Percentiles rank a stretch among this genome's conserved stretches.
Conservation (phyloP, 2,329 filamentous ascomycete species). For the Aureobasidium mangrovei region DNA sequence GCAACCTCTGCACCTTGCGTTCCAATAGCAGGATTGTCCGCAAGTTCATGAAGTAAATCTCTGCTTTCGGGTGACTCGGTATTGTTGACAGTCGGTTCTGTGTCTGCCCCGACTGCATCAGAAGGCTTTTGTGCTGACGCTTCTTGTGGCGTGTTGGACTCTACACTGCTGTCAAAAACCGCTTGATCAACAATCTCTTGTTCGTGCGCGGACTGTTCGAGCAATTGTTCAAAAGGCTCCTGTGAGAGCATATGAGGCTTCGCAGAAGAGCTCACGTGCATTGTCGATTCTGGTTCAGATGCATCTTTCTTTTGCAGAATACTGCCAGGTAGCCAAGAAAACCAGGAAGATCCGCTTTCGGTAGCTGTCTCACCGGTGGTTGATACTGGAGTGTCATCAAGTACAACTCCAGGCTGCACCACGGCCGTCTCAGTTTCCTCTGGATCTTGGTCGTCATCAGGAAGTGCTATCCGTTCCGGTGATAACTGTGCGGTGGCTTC, state of each 20-base stretch:
- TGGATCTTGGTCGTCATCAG: not conserved
- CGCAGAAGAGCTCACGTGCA: not conserved
- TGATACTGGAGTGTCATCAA: too few species aligned
- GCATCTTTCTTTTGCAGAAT: not conserved
- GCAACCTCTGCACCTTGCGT: too few species aligned
- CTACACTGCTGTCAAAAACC: fast-evolving
- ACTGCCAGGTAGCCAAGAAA: conserved; percentile 10
- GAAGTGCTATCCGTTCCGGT: not conserved
- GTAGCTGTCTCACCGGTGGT: not conserved
- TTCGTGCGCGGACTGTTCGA: not conserved
- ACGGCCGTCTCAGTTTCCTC: not conserved
- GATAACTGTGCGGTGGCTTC: not conserved
- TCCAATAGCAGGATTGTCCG: too few species aligned
- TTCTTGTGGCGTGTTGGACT: too few species aligned
- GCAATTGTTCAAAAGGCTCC: conserved; percentile 2
- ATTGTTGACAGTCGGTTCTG: too few species aligned
- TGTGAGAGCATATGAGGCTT: not conserved
- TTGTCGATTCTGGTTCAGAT: not conserved
- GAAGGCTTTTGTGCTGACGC: not conserved
- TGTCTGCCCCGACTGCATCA: not conserved
- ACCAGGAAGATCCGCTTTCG: not conserved
- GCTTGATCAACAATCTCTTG: not conserved
- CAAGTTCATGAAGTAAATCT: too few species aligned
- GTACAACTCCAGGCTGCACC: too few species aligned
- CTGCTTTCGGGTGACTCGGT: too few species aligned